Conservation (phyloP, 345 rosid species). For the Pugionium cornutum region DNA sequence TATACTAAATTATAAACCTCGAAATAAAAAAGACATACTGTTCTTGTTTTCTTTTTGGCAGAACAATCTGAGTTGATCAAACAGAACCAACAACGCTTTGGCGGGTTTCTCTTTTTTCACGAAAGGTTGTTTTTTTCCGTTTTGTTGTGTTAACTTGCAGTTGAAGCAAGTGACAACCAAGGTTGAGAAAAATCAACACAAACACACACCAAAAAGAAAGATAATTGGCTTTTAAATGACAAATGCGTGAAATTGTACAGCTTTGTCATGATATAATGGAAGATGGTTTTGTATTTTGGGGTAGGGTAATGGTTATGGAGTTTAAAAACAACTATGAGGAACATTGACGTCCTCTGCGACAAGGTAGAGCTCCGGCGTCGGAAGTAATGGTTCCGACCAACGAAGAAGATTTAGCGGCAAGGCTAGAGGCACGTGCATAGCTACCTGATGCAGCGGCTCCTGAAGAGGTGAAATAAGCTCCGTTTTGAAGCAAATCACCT, state of each 20-base stretch:
- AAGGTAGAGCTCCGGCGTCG: constrained; percentile 67
- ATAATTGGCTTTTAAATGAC: no score
- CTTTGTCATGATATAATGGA: constrained; percentile 34
- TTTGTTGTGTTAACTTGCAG: no score
- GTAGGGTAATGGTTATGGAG: constrained; percentile 8
- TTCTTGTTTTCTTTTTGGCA: no score
- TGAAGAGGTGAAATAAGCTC: constrained; percentile 89
- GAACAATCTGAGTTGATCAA: no score
- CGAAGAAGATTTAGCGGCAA: constrained; percentile 86
- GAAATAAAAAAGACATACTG: no score
- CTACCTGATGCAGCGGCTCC: constrained; percentile 84
- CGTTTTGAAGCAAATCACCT: constrained; percentile 82
- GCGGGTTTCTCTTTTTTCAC: no score
- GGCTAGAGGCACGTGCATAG: constrained; percentile 92
- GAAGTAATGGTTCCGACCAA: constrained; percentile 76
- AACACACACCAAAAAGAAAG: no score
- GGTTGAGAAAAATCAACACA: no score
- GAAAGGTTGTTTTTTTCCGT: no score
- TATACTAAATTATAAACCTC: no score
- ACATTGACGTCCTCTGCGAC: constrained; percentile 64
- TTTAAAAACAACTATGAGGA: constrained; percentile 34
- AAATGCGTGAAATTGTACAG: constrained; percentile 36
- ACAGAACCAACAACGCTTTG: no score
- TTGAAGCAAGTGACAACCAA: no score
- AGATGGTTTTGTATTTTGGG: constrained; percentile 16